Conservation (phyloP, 192 early-diverging fungal genomes). For the Coemansia sp. region DNA sequence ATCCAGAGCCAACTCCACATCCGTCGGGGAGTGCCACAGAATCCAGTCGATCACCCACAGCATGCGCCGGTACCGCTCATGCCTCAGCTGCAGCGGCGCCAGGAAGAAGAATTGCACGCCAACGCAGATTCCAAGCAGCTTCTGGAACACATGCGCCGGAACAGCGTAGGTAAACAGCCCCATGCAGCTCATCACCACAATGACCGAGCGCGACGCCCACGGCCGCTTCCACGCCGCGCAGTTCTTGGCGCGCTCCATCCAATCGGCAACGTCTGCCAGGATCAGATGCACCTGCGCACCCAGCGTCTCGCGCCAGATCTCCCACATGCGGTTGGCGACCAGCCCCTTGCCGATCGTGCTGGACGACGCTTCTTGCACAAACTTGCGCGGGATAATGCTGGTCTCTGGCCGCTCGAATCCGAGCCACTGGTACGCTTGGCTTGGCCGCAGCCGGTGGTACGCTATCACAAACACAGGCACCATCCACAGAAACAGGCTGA, state of each 20-base stretch:
- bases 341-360: conserved; percentile 50
- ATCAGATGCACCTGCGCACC: conserved; percentile 47
- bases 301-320: conserved; percentile 51
- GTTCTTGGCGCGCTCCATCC: conserved; percentile 56
- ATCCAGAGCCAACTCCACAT: conserved; percentile 47
- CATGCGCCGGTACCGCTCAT: conserved; percentile 50
- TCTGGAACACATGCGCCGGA: conserved; percentile 35
- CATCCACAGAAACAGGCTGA: conserved; percentile 38
- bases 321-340: conserved; percentile 49
- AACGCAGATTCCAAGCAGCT: conserved; percentile 33
- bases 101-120: conserved; percentile 56
- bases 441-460: conserved; percentile 53
- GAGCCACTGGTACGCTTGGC: conserved; percentile 50
- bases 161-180: conserved; percentile 35
- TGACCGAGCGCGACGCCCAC: conserved; percentile 45
- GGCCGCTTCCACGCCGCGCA: conserved; percentile 54
- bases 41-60: conserved; percentile 49
- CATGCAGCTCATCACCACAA: conserved; percentile 23
- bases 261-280: conserved; percentile 51
- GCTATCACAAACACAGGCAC: conserved; percentile 46
- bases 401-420: conserved; percentile 53
- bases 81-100: conserved; percentile 45
- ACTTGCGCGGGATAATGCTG: conserved; percentile 49
- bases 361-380: conserved; percentile 44
- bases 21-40: conserved; percentile 52